Evolutionary conservation across 2,329 filamentous ascomycete species (phyloP).

Genomic region (Apiospora hydei): DNA sequence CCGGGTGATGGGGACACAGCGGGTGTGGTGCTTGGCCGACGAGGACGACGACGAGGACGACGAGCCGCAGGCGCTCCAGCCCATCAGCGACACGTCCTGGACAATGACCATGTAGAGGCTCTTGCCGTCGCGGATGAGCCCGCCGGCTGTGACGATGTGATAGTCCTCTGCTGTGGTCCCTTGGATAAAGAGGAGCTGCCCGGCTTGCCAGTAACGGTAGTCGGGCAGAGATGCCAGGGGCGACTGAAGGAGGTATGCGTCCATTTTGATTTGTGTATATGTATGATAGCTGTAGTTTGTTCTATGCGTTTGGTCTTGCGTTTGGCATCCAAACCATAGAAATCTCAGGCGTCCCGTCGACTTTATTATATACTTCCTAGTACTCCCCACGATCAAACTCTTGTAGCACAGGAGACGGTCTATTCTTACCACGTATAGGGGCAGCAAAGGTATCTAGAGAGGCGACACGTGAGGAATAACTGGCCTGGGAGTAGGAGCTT

Average conservation of each 20-base stretch:
- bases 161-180: slow-evolving; percentile 17
- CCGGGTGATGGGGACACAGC: slow-evolving; percentile 24
- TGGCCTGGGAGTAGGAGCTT: not conserved
- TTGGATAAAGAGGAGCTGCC: slow-evolving; percentile 26
- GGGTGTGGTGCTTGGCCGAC: slow-evolving; percentile 25
- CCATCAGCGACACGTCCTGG: slow-evolving; percentile 26
- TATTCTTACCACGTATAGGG: not conserved
- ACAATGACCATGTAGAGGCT: slow-evolving; percentile 28
- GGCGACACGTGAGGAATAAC: not conserved
- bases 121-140: slow-evolving; percentile 27
- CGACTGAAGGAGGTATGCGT: slow-evolving; percentile 27
- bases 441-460: not conserved
- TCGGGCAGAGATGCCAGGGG: slow-evolving; percentile 22
- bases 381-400: not conserved
- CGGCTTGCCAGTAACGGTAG: slow-evolving; percentile 27
- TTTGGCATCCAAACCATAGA: no score
- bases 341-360: not conserved
- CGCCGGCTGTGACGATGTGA: slow-evolving; percentile 28
- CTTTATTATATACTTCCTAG: not conserved
- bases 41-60: not conserved
- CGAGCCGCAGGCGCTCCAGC: slow-evolving; percentile 27
- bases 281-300: not conserved
- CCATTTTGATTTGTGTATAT: slow-evolving; percentile 22
- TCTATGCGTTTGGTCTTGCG: not conserved
- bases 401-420: not conserved